Conservation (phyloP, 768 basidiomycete species). For the Tulasnella sp. region DNA sequence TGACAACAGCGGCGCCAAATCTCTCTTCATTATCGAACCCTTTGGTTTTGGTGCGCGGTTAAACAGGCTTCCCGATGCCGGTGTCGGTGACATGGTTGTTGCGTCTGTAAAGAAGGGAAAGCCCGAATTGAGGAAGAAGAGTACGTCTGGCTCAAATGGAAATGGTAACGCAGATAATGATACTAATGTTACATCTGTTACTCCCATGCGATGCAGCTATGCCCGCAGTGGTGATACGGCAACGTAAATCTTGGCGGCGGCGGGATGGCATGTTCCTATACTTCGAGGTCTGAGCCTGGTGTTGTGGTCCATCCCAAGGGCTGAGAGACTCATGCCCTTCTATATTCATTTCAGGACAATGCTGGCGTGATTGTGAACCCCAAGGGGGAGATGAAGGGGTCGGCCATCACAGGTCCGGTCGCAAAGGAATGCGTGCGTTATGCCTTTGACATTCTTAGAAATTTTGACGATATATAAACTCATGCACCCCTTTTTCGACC, state of each 20-base stretch:
- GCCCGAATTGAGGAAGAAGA: conserved; percentile 99
- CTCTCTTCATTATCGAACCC: conserved; percentile 87
- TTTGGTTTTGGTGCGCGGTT: conserved; percentile 92
- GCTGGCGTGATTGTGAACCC: conserved; percentile 96
- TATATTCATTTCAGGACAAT: conserved; percentile 73
- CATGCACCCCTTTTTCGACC: conserved; percentile 11
- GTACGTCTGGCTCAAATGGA: conserved; percentile 36
- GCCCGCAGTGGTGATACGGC: conserved; percentile 93
- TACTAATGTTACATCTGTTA: conserved; percentile 11
- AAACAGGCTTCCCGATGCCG: conserved; percentile 93
- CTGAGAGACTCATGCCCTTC: too few species aligned
- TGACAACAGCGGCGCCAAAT: conserved; percentile 99
- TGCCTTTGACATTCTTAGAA: not conserved
- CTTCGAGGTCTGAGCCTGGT: conserved; percentile 58
- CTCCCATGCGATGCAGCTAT: conserved; percentile 69
- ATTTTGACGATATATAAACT: conserved; percentile 5
- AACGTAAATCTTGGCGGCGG: conserved; percentile 97
- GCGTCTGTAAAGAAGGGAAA: conserved; percentile 99
- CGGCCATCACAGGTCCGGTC: conserved; percentile 89
- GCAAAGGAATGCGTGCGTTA: conserved; percentile 96
- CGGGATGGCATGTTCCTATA: conserved; percentile 98
- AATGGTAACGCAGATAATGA: too few species aligned
- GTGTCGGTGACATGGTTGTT: conserved; percentile 91
- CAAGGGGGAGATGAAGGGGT: conserved; percentile 99
- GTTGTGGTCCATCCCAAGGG: not conserved